Conservation (phyloP, 179 eudicot genomes). For the Heliamphora pulchella region DNA sequence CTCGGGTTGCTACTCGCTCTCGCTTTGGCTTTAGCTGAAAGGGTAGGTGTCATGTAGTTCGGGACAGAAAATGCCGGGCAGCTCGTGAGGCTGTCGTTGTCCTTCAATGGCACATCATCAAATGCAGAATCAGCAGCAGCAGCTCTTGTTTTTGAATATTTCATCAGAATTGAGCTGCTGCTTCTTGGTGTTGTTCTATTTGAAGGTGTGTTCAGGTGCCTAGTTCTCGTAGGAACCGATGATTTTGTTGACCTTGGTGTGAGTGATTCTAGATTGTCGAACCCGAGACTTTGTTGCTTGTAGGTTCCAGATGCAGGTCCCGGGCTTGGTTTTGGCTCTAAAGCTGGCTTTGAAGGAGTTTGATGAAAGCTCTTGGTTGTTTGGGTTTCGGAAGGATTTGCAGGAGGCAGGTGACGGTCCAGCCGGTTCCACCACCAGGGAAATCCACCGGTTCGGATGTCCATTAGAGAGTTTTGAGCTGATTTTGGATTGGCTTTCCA, state of each 20-base stretch:
- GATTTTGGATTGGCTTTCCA: slow-evolving; percentile 66
- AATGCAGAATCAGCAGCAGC: slow-evolving; percentile 39
- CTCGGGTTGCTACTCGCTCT: slow-evolving; percentile 40
- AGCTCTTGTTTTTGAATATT: slow-evolving; percentile 34
- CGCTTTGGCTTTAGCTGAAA: slow-evolving; percentile 74
- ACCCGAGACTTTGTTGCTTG: slow-evolving; percentile 25
- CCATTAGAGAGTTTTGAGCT: slow-evolving; percentile 43
- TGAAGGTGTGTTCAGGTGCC: slow-evolving; percentile 43
- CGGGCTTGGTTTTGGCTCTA: slow-evolving; percentile 52
- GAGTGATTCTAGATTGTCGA: slow-evolving; percentile 40
- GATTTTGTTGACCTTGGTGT: slow-evolving; percentile 76
- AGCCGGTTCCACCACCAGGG: slow-evolving; percentile 99
- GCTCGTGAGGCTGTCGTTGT: slow-evolving; percentile 83
- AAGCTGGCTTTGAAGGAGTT: slow-evolving; percentile 48
- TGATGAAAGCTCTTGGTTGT: slow-evolving; percentile 25
- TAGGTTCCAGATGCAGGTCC: slow-evolving; percentile 32
- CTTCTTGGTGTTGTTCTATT: slow-evolving; percentile 30
- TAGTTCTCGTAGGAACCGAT: slow-evolving; percentile 36
- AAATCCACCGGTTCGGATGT: slow-evolving; percentile 57
- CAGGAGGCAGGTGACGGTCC: slow-evolving; percentile 47
- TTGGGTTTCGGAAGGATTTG: slow-evolving; percentile 41
- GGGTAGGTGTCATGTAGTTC: slow-evolving; percentile 77
- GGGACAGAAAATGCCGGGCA: slow-evolving; percentile 90
- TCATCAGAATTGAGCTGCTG: slow-evolving; percentile 25
- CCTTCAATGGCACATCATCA: slow-evolving; percentile 37